Evolutionary conservation across 192 early-diverging fungal species (phyloP).

Genomic region (Spizellomyces punctatus): DNA sequence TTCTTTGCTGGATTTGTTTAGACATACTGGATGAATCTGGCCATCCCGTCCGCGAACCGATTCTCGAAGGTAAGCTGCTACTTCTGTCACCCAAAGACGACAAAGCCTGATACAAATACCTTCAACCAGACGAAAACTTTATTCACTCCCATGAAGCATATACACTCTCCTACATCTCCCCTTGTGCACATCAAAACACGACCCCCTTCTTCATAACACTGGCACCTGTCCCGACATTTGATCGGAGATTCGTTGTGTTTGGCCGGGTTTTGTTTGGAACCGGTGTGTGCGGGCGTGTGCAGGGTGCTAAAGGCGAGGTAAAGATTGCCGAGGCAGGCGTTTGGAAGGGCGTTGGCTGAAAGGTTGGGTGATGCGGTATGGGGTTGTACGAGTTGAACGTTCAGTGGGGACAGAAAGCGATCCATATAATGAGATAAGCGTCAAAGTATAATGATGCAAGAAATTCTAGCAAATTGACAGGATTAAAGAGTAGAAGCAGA

Average conservation of each 20-base stretch:
- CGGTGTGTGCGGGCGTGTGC: not conserved
- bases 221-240: slow-evolving; percentile 48
- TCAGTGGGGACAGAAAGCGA: too few species aligned
- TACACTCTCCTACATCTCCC: slow-evolving; percentile 42
- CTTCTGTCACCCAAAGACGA: not conserved
- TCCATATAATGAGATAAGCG: too few species aligned
- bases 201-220: slow-evolving; percentile 51
- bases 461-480: too few species aligned
- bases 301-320: too few species aligned
- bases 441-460: too few species aligned
- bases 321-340: too few species aligned
- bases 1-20: not conserved
- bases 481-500: too few species aligned
- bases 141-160: slow-evolving; percentile 46
- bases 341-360: too few species aligned
- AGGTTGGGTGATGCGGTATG: too few species aligned
- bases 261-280: slow-evolving; percentile 36
- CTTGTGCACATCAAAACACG: slow-evolving; percentile 43
- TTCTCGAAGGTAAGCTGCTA: slow-evolving; percentile 10
- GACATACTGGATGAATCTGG: slow-evolving; percentile 3
- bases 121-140: slow-evolving; percentile 53
- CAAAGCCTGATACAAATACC: not conserved
- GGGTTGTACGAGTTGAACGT: too few species aligned
- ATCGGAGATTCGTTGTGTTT: slow-evolving; percentile 51
- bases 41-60: not conserved